Percentiles rank a stretch among this genome's conserved stretches.
These are phyloP conservation scores for Medicago arabica DNA, from an alignment of 306 rosid species.

Conservation along the genomic window DNA sequence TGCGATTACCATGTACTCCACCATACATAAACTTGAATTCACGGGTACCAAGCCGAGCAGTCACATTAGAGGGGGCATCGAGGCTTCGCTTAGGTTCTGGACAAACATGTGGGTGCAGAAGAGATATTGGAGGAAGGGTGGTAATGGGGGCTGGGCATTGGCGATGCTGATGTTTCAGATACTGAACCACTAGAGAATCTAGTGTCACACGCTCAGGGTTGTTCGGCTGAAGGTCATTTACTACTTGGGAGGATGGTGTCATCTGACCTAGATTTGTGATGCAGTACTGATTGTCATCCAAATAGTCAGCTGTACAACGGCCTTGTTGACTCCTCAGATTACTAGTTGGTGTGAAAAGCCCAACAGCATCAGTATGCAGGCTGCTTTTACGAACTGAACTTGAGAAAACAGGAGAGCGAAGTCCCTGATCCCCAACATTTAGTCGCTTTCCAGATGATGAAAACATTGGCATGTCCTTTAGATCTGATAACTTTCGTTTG, in stretches of 20 bases:
- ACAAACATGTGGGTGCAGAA: slow-evolving; percentile 90
- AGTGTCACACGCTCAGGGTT: slow-evolving; percentile 80
- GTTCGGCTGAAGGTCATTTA: slow-evolving; percentile 70
- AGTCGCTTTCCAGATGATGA: slow-evolving; percentile 73
- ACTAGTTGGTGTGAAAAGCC: slow-evolving; percentile 64
- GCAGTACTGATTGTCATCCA: slow-evolving; percentile 69
- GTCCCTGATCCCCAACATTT: slow-evolving; percentile 73
- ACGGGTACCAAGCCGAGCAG: slow-evolving; percentile 93
- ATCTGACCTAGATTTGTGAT: slow-evolving; percentile 52
- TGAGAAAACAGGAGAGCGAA: slow-evolving; percentile 75
- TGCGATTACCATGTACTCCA: slow-evolving; percentile 92
- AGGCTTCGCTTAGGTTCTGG: slow-evolving; percentile 96
- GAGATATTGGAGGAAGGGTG: slow-evolving; percentile 96
- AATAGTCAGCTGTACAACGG: slow-evolving; percentile 58
- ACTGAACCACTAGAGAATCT: slow-evolving; percentile 90
- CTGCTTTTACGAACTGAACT: slow-evolving; percentile 58
- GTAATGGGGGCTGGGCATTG: slow-evolving; percentile 99
- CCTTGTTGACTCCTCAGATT: slow-evolving; percentile 62
- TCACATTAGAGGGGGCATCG: slow-evolving; percentile 90
- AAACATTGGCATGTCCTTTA: slow-evolving; percentile 65
- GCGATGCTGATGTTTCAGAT: slow-evolving; percentile 98
- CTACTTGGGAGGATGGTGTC: slow-evolving; percentile 65
- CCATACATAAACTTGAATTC: slow-evolving; percentile 80
- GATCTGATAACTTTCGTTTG: slow-evolving; percentile 76
- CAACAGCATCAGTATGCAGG: slow-evolving; percentile 59